phyloP scores from a whole-genome alignment of 2,329 filamentous ascomycete species.

The Microthyrium microscopicum region DNA sequence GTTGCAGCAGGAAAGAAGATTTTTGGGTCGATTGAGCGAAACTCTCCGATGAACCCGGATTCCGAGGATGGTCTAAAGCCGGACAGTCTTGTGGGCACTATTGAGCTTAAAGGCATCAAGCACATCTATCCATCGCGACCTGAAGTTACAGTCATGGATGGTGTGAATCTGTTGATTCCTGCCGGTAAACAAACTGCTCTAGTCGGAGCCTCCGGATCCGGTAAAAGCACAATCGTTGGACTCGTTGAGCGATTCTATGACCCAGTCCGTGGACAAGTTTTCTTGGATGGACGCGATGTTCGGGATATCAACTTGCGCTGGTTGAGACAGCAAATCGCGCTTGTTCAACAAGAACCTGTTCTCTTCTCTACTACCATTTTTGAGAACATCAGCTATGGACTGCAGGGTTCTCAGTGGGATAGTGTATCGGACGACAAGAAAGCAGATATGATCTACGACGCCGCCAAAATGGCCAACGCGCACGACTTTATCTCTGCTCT shows the following conservation, averaged over 20 bases:
- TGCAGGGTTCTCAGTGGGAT: conserved; percentile 72
- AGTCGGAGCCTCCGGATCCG: conserved; percentile 84
- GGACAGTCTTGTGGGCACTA: conserved; percentile 55
- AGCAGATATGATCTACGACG: conserved; percentile 55
- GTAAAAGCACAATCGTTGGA: conserved; percentile 88
- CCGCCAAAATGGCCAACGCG: conserved; percentile 81
- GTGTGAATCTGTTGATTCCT: conserved; percentile 62
- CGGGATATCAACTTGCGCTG: conserved; percentile 70
- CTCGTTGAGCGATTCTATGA: conserved; percentile 90
- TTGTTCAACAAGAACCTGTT: conserved; percentile 86
- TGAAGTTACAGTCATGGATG: conserved; percentile 76
- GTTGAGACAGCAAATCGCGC: conserved; percentile 79
- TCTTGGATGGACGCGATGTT: conserved; percentile 71
- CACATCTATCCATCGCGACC: conserved; percentile 91
- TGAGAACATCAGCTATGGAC: conserved; percentile 75
- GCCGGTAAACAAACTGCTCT: conserved; percentile 85
- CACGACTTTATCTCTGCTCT: conserved; percentile 76
- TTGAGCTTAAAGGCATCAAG: conserved; percentile 68
- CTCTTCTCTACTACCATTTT: conserved; percentile 82
- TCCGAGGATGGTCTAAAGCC: conserved; percentile 55
- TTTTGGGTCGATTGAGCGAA: conserved; percentile 79
- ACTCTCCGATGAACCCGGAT: conserved; percentile 67
- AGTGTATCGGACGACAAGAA: conserved; percentile 50
- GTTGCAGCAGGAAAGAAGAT: conserved; percentile 81
- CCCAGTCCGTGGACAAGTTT: conserved; percentile 62